Conservation (phyloP, 441 rosid species). For the Omphalea diandra region DNA sequence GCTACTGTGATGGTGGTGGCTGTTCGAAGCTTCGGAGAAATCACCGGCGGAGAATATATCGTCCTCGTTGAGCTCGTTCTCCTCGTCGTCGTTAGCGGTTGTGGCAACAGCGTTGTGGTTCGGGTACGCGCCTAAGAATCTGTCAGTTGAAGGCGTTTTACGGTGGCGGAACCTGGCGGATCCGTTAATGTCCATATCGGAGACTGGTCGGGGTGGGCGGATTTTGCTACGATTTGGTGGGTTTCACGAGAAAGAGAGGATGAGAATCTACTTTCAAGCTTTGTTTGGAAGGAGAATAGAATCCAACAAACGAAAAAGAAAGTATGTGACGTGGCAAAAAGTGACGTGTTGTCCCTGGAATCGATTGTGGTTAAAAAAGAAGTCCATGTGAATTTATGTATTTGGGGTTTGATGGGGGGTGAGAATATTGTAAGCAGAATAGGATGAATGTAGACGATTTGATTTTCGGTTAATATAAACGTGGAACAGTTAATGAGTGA, state of each 20-base stretch:
- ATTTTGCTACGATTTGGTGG: background rate
- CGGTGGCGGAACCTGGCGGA: slow-evolving; percentile 35
- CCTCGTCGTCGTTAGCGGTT: slow-evolving; percentile 20
- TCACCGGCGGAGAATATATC: slow-evolving; percentile 50
- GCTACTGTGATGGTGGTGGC: slow-evolving; percentile 9
- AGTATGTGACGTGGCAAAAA: slow-evolving; percentile 14
- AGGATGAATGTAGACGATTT: background rate
- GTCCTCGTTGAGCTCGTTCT: slow-evolving; percentile 50
- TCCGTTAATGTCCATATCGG: slow-evolving; percentile 37
- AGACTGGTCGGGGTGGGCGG: slow-evolving; percentile 21
- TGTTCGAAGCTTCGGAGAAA: slow-evolving; percentile 26
- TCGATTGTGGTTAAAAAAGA: too few species aligned
- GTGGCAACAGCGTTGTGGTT: too few species aligned
- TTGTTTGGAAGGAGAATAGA: too few species aligned
- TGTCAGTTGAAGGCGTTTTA: slow-evolving; percentile 33
- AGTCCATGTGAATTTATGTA: too few species aligned
- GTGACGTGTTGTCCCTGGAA: background rate
- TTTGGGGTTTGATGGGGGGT: too few species aligned
- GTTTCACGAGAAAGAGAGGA: background rate
- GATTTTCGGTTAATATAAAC: background rate
- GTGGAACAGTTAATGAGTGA: background rate
- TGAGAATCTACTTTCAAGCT: too few species aligned
- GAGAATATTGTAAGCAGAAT: too few species aligned
- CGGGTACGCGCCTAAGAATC: slow-evolving; percentile 36
- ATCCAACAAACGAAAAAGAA: background rate